phyloP scores from a whole-genome alignment of 768 basidiomycete genomes.

The Inosperma sp. region DNA sequence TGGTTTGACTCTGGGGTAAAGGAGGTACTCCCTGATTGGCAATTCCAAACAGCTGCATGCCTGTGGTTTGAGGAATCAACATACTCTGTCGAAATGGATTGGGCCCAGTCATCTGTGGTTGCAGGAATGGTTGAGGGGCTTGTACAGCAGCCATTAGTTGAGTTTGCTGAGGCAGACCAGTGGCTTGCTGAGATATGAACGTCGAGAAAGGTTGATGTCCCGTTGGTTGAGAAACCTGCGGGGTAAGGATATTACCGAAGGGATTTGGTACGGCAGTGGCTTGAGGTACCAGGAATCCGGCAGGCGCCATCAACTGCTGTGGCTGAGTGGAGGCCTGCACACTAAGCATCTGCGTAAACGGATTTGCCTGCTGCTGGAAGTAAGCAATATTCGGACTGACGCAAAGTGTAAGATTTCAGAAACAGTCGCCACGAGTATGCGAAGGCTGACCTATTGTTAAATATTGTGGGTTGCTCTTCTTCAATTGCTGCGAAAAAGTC shows the following conservation, averaged over 20 bases:
- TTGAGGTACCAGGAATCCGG: conserved; percentile 52
- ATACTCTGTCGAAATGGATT: conserved; percentile 87
- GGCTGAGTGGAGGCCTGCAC: conserved; percentile 44
- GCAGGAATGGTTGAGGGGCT: conserved; percentile 37
- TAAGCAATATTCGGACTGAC: conserved; percentile 45
- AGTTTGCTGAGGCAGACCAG: conserved; percentile 39
- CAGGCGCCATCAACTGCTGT: conserved; percentile 54
- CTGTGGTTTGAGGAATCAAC: conserved; percentile 60
- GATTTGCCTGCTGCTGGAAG: conserved; percentile 67
- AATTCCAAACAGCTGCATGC: conserved; percentile 43
- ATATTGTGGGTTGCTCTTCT: conserved; percentile 67
- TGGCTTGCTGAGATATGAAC: conserved; percentile 53
- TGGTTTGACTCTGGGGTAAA: conserved; percentile 18
- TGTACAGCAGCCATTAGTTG: conserved; percentile 8
- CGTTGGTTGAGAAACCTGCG: conserved; percentile 36
- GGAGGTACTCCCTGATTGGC: conserved; percentile 17
- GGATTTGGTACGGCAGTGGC: conserved; percentile 47
- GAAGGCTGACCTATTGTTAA: conserved; percentile 52
- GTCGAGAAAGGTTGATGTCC: conserved; percentile 51
- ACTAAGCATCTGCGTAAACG: conserved; percentile 62
- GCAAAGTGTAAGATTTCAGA: neutral
- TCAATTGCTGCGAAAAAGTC: conserved; percentile 94
- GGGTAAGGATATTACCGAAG: conserved; percentile 38
- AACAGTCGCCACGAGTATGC: neutral
- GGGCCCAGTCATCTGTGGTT: conserved; percentile 53